Conservation (phyloP, 306 rosid species). For the Argentina anserina region DNA sequence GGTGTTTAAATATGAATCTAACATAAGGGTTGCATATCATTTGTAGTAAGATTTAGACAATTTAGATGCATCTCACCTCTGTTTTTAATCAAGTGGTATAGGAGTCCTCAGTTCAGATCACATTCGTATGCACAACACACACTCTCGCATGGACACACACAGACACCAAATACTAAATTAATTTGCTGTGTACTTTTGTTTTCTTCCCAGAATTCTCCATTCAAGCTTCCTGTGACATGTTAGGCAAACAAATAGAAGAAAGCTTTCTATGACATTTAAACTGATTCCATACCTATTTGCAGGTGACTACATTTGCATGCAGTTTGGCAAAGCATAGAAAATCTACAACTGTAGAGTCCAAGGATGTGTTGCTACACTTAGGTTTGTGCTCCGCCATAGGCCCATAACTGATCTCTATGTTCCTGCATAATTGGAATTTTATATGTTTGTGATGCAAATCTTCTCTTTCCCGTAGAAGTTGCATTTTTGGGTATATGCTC, state of each 20-base stretch:
- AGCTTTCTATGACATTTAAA: conserved; percentile 5
- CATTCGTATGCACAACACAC: too few relatives aligned
- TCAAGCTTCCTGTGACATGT: conserved; percentile 3
- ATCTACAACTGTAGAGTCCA: conserved; percentile 86
- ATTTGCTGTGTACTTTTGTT: neutral
- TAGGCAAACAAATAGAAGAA: neutral
- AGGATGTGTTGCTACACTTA: conserved; percentile 87
- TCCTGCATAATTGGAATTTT: conserved; percentile 10
- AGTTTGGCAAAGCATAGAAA: conserved; percentile 94
- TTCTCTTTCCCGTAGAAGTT: neutral
- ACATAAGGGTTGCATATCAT: neutral
- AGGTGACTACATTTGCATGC: conserved; percentile 87
- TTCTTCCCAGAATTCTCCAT: neutral
- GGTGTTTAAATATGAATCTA: neutral
- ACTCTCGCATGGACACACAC: neutral
- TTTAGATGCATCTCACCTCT: neutral
- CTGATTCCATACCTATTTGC: conserved; percentile 27
- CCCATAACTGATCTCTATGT: conserved; percentile 6
- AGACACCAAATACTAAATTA: neutral
- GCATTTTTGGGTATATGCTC: neutral
- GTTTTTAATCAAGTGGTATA: neutral
- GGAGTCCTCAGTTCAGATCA: too few relatives aligned
- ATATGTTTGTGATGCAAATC: conserved; percentile 5
- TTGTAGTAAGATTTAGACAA: neutral
- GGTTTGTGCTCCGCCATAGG: conserved; percentile 56